These are phyloP conservation scores for Thozetella sp. DNA, from an alignment of 495 filamentous ascomycete genomes.

Conservation along the genomic window DNA sequence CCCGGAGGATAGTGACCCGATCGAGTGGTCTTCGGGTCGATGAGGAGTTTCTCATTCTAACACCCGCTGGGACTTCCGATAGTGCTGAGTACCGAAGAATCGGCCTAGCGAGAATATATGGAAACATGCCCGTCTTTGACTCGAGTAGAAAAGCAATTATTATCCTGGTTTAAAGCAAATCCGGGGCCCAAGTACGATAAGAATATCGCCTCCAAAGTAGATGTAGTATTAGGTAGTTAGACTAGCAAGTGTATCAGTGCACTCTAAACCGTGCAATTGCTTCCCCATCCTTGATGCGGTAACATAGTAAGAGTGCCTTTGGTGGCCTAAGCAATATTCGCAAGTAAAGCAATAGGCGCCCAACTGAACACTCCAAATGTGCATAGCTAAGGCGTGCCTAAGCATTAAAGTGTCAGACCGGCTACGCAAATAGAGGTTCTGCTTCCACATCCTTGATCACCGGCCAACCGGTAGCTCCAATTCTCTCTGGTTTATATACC, in stretches of 20 bases:
- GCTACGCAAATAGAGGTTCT: background rate
- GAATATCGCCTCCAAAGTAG: too few relatives aligned
- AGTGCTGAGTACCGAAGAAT: background rate
- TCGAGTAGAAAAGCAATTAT: background rate
- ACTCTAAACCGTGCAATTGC: too few relatives aligned
- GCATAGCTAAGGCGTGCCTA: background rate
- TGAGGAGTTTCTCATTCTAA: conserved; percentile 1
- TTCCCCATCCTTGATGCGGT: too few relatives aligned
- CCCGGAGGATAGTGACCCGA: background rate
- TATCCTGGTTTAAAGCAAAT: background rate
- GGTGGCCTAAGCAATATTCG: too few relatives aligned
- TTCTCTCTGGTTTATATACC: background rate
- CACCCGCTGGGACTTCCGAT: background rate
- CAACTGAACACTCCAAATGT: too few relatives aligned
- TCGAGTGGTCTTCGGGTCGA: background rate
- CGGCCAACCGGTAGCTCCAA: background rate
- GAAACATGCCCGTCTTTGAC: background rate
- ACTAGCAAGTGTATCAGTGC: too few relatives aligned
- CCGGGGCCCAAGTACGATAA: too few relatives aligned
- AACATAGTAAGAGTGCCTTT: too few relatives aligned
- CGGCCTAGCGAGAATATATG: background rate
- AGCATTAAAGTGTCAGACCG: background rate
- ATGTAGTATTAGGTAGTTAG: too few relatives aligned
- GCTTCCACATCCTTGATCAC: background rate
- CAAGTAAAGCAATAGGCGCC: too few relatives aligned